phyloP scores from a whole-genome alignment of 108 stramenopile species.

The Seminavis robusta region DNA sequence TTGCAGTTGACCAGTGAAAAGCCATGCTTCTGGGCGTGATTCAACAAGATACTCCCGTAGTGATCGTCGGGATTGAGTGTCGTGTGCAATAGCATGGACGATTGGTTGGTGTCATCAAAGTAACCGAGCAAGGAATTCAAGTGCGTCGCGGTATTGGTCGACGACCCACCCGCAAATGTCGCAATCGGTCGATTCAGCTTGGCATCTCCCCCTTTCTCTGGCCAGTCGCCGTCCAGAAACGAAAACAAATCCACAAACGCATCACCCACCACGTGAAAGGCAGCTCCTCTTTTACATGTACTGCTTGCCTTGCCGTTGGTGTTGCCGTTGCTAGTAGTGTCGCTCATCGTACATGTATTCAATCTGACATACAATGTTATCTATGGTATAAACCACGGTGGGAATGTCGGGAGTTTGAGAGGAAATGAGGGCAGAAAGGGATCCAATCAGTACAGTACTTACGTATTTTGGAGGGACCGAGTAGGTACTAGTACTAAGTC shows the following conservation, averaged over 20 bases:
- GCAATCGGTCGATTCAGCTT: slow-evolving; percentile 50
- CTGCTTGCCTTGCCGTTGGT: too few species aligned
- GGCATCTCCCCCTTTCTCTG: slow-evolving; percentile 65
- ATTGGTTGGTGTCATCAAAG: neutral
- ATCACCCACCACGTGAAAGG: slow-evolving; percentile 65
- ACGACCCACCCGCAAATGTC: slow-evolving; percentile 67
- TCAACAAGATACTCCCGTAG: slow-evolving; percentile 52
- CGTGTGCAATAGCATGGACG: slow-evolving; percentile 48
- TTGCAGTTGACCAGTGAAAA: slow-evolving; percentile 61
- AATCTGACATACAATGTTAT: too few species aligned
- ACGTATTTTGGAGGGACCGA: too few species aligned
- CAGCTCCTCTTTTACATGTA: too few species aligned
- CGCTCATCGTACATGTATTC: too few species aligned
- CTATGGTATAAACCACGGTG: too few species aligned
- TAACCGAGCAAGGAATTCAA: slow-evolving; percentile 28
- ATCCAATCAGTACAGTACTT: too few species aligned
- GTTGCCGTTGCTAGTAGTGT: too few species aligned
- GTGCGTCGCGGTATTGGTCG: slow-evolving; percentile 75
- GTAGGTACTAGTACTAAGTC: too few species aligned
- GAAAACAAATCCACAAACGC: slow-evolving; percentile 76
- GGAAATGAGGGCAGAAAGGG: too few species aligned
- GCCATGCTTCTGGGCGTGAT: slow-evolving; percentile 45
- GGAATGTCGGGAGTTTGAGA: too few species aligned
- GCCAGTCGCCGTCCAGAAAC: slow-evolving; percentile 44
- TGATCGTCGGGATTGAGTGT: slow-evolving; percentile 67